Evolutionary conservation across 306 rosid genomes (phyloP), one percentile per base, ranked within the genome.

Genomic region (Quercus suber): DNA sequence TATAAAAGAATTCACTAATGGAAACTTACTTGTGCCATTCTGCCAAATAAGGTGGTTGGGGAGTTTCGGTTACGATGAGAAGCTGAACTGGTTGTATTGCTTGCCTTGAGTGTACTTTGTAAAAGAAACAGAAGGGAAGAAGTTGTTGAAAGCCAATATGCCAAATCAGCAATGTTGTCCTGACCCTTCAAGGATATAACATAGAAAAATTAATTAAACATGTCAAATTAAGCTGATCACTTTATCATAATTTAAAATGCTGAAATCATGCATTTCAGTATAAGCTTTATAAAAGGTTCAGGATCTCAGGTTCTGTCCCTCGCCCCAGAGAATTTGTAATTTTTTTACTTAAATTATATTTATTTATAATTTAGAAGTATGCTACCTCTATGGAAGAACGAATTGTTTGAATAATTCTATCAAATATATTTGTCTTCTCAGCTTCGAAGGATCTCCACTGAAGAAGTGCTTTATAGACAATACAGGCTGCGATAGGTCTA

Each of bases 401-500:
- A 55, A 93, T 88, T 60, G 85, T 76, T 53, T 93, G 94, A 71
- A 75, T 91, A 67, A 93, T 90, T 78, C 88, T 88, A 79, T 93
- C 98, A 78, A 93, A 93, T 84, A 93, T 86, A 79, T 81, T 88
- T 49, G 98, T 91, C 79, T 85, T 93, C 79, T 90, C 94, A 67
- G 97, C 91, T 79, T 93, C 98, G 83, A 93, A 92, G 28, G 93
- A 91, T 83, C 98, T 80, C 98, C 98, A 93, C 56, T 91, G 98
- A 78, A 93, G 89, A 85, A 93, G 97, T 78, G 93, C 71, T 83
- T 88, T 91, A 86, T 91, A 91, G 57, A 89, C 85, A 77, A 93
- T 78, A 71, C 92, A 91, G 58, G 98, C 91, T 73, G 87, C 86
- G 55, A 91, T 92, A 21, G 98, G 90, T 80, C 89, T 91, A 76